Conservation (phyloP, 768 basidiomycete genomes). For the button mushroom (Agaricus bisporus) region DNA sequence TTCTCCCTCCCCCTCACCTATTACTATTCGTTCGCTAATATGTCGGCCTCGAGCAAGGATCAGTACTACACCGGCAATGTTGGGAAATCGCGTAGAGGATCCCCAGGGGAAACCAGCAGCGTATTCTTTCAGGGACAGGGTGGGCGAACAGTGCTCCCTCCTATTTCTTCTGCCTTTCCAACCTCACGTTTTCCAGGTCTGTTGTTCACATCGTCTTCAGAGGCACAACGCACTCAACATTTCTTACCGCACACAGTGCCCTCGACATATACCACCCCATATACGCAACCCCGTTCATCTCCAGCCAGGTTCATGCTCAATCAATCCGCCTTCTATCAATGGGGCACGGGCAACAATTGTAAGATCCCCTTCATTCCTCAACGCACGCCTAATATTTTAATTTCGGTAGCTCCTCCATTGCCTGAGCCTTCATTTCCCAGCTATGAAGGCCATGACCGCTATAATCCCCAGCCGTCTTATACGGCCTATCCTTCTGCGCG, state of each 20-base stretch:
- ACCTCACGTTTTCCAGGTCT: slow-evolving; percentile 88
- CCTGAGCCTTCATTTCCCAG: slow-evolving; percentile 35
- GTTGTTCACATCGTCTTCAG: slow-evolving; percentile 52
- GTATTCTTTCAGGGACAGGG: slow-evolving; percentile 75
- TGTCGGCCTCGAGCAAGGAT: slow-evolving; percentile 67
- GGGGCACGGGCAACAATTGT: slow-evolving; percentile 30
- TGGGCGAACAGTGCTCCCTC: slow-evolving; percentile 86
- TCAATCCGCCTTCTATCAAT: slow-evolving; percentile 35
- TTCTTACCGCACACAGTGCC: slow-evolving; percentile 52
- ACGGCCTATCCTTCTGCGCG: slow-evolving; percentile 39
- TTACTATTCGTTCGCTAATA: slow-evolving; percentile 57
- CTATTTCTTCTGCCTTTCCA: slow-evolving; percentile 80
- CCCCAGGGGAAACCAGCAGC: slow-evolving; percentile 60
- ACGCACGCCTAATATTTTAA: slow-evolving; percentile 17
- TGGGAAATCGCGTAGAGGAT: slow-evolving; percentile 62
- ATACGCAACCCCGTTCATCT: slow-evolving; percentile 60
- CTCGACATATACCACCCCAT: slow-evolving; percentile 50
- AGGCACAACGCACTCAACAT: slow-evolving; percentile 50
- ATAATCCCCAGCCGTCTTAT: slow-evolving; percentile 39
- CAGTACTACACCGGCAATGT: slow-evolving; percentile 60
- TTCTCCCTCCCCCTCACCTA: slow-evolving; percentile 40
- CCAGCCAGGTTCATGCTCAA: slow-evolving; percentile 45
- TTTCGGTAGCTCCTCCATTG: slow-evolving; percentile 38
- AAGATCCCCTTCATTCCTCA: slow-evolving; percentile 18
- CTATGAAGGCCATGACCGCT: slow-evolving; percentile 58